Conservation (phyloP, 1,284 basidiomycete species). For the Cystobasidium slooffiae region DNA sequence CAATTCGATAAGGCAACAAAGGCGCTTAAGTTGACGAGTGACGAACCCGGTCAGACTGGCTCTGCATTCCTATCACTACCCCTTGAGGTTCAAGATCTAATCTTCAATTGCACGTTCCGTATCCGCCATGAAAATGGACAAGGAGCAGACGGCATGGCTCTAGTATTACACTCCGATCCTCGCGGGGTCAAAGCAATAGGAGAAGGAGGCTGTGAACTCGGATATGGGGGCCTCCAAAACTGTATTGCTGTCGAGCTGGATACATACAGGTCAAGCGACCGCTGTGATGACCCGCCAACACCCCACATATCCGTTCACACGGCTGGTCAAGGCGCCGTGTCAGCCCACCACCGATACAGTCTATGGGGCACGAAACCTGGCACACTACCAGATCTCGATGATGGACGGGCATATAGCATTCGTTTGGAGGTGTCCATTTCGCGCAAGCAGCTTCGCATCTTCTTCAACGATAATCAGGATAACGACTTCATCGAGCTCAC, state of each 20-base stretch:
- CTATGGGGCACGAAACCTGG: conserved; percentile 33
- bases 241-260: conserved; percentile 37
- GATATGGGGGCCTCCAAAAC: conserved; percentile 30
- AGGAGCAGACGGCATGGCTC: conserved; percentile 39
- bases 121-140: conserved; percentile 5
- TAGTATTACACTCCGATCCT: conserved; percentile 27
- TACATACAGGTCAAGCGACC: conserved; percentile 35
- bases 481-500: conserved; percentile 29
- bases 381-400: conserved; percentile 23
- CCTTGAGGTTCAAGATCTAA: neutral
- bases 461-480: conserved; percentile 17
- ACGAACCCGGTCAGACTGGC: conserved; percentile 15
- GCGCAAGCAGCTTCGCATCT: conserved; percentile 22
- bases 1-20: neutral
- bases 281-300: conserved; percentile 36
- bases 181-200: conserved; percentile 13
- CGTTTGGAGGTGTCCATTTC: neutral
- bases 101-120: conserved; percentile 15
- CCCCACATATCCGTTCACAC: conserved; percentile 34
- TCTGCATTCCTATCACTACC: conserved; percentile 34
- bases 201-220: conserved; percentile 35
- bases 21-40: conserved; percentile 16
- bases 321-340: neutral
- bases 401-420: conserved; percentile 12
- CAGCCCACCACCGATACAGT: conserved; percentile 23